A percentile compares a stretch with the other conserved stretches of the same genome.
Evolutionary conservation across 108 stramenopile species (phyloP).

Genomic region (Pseudonitzschia multiseries): DNA sequence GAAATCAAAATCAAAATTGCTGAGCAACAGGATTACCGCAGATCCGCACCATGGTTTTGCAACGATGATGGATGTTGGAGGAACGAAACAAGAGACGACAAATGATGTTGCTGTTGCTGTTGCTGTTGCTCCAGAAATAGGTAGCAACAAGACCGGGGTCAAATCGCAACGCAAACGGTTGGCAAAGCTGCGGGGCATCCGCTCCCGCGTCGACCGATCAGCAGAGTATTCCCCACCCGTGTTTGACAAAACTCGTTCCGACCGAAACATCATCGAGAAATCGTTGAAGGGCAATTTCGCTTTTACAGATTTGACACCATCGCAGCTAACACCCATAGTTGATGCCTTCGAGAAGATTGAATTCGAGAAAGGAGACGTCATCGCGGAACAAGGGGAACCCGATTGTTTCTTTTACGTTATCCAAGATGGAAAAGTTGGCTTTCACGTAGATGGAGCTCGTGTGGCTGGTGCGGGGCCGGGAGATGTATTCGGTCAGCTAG

Average conservation of each 20-base stretch:
- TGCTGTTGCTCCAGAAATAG: not conserved
- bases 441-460: conserved; percentile 57
- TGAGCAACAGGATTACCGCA: not conserved
- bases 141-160: not conserved
- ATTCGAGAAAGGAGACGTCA: conserved; percentile 41
- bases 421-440: conserved; percentile 67
- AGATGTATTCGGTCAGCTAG: conserved; percentile 84
- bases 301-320: conserved; percentile 52
- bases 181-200: not conserved
- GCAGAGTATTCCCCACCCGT: conserved; percentile 43
- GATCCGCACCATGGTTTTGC: conserved; percentile 5
- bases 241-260: conserved; percentile 53
- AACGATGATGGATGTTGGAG: conserved; percentile 1
- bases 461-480: conserved; percentile 61
- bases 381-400: conserved; percentile 70
- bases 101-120: conserved; percentile 3
- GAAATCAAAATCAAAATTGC: conserved; percentile 3
- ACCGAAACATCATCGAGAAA: conserved; percentile 48
- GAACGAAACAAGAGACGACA: conserved; percentile 18
- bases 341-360: conserved; percentile 58
- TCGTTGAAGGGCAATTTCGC: conserved; percentile 64
- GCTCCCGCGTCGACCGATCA: not conserved
- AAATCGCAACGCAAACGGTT: not conserved
- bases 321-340: conserved; percentile 57
- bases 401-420: conserved; percentile 78